These are phyloP conservation scores for Phytomonas sp. DNA, from an alignment of 208 protist species.

Conservation along the genomic window DNA sequence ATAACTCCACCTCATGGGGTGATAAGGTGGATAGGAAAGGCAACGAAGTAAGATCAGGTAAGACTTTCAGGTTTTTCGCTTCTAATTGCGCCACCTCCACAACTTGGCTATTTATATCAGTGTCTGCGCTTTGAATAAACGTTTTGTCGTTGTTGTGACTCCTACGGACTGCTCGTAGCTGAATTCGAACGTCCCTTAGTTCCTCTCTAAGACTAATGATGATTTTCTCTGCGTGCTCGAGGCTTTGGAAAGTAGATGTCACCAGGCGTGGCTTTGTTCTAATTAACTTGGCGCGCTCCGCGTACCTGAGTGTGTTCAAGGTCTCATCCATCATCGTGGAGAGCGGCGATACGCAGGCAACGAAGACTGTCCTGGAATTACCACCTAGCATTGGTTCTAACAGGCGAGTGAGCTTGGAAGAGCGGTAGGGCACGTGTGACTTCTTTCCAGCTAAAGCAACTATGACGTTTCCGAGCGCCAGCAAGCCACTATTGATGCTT, in stretches of 20 bases:
- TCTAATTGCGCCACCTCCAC: neutral
- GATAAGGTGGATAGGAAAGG: neutral
- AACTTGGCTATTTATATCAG: neutral
- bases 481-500: constrained; percentile 89
- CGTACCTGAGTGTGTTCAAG: constrained; percentile 95
- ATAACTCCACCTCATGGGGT: neutral
- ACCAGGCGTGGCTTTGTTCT: constrained; percentile 76
- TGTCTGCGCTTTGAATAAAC: neutral
- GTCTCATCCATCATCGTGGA: constrained; percentile 91
- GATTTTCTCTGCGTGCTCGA: constrained; percentile 43
- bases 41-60: neutral
- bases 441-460: constrained; percentile 75
- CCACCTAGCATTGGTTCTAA: constrained; percentile 91
- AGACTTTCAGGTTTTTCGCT: neutral
- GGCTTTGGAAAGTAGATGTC: constrained; percentile 13
- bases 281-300: constrained; percentile 91
- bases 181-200: constrained; percentile 40
- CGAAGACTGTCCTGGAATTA: constrained; percentile 88
- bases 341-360: constrained; percentile 91
- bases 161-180: constrained; percentile 16
- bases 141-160: neutral
- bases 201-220: constrained; percentile 57
- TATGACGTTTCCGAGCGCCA: constrained; percentile 93
- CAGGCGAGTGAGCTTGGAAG: constrained; percentile 92
- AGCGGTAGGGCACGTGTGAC: constrained; percentile 90